Evolutionary conservation across 1,284 basidiomycete species (phyloP).

Genomic region (Ganoderma lucidum): DNA sequence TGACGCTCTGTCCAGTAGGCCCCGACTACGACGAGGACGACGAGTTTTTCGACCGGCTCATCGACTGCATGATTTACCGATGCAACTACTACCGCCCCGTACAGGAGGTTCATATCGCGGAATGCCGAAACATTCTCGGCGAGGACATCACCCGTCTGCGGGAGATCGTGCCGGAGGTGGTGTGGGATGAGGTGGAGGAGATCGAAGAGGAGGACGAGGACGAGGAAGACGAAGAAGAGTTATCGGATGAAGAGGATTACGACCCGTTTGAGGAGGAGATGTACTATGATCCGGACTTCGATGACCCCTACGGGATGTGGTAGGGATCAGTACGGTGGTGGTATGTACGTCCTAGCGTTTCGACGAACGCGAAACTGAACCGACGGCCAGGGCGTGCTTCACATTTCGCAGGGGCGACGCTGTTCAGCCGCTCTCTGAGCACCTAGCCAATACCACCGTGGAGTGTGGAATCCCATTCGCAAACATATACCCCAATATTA

Average conservation of each 20-base stretch:
- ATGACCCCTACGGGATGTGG: background rate
- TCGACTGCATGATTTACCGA: constrained; percentile 23
- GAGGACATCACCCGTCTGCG: constrained; percentile 20
- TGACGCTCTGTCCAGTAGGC: constrained; percentile 9
- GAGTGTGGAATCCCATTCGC: background rate
- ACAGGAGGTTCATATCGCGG: constrained; percentile 13
- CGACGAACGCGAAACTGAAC: background rate
- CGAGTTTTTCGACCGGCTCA: constrained; percentile 18
- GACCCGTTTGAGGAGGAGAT: constrained; percentile 9
- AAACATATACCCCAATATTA: background rate
- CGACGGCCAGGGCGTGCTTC: background rate
- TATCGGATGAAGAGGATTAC: background rate
- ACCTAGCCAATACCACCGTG: background rate
- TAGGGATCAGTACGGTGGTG: background rate
- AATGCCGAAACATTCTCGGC: constrained; percentile 14
- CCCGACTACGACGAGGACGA: constrained; percentile 10
- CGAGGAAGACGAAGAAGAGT: constrained; percentile 16
- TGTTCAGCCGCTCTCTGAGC: background rate
- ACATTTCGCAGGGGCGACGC: background rate
- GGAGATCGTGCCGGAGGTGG: constrained; percentile 21
- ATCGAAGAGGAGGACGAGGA: constrained; percentile 16
- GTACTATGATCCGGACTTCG: background rate
- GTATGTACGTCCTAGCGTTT: background rate
- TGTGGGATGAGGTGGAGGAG: constrained; percentile 21
- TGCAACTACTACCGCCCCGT: constrained; percentile 21